phyloP scores from a whole-genome alignment of 192 early-diverging fungal species.

The Phycomyces nitens region DNA sequence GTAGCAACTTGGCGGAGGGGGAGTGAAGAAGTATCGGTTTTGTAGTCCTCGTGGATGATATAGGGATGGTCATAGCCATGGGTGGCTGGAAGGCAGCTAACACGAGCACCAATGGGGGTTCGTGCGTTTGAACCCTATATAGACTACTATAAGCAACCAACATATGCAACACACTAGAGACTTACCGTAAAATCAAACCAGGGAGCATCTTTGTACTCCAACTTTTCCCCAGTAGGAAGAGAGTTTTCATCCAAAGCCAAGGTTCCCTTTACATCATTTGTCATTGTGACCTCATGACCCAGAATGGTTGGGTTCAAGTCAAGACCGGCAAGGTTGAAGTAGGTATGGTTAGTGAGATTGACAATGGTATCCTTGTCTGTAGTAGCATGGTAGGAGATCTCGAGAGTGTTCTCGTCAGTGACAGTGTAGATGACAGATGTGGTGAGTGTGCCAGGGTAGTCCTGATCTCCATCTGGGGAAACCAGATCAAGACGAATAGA shows the following conservation, averaged over 20 bases:
- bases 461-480: slow-evolving; percentile 74
- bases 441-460: slow-evolving; percentile 70
- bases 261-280: slow-evolving; percentile 43
- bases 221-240: slow-evolving; percentile 70
- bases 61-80: slow-evolving; percentile 86
- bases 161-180: not conserved
- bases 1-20: slow-evolving; percentile 38
- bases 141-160: not conserved
- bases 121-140: slow-evolving; percentile 13
- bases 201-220: slow-evolving; percentile 34
- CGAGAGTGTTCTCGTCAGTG: slow-evolving; percentile 45
- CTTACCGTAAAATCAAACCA: slow-evolving; percentile 55
- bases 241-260: slow-evolving; percentile 52
- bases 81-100: slow-evolving; percentile 49
- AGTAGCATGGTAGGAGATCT: slow-evolving; percentile 49
- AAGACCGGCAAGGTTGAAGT: slow-evolving; percentile 84
- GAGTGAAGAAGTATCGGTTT: slow-evolving; percentile 18
- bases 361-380: slow-evolving; percentile 55
- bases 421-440: slow-evolving; percentile 59
- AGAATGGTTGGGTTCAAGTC: slow-evolving; percentile 40
- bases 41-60: slow-evolving; percentile 40
- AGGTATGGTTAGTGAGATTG: slow-evolving; percentile 84
- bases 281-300: slow-evolving; percentile 52
- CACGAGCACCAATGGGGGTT: slow-evolving; percentile 44
- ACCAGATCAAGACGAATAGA: slow-evolving; percentile 53